phyloP scores from a whole-genome alignment of 2,329 filamentous ascomycete genomes.

The Fusarium phyllophilum region DNA sequence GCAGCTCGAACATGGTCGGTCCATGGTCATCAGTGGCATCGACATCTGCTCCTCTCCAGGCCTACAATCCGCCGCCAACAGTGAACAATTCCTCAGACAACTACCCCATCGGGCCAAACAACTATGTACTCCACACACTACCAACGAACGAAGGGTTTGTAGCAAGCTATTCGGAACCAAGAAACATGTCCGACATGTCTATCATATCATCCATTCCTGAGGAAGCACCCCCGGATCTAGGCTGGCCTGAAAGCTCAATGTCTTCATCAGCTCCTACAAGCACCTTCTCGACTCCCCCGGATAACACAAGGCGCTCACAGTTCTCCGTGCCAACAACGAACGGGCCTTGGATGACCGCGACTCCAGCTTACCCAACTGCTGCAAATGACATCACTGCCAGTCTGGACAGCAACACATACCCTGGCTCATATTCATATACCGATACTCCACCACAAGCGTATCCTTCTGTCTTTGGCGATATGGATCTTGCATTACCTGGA shows the following conservation, averaged over 20 bases:
- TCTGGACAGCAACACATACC: slow-evolving; percentile 36
- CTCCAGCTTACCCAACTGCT: slow-evolving; percentile 42
- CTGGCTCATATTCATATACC: slow-evolving; percentile 45
- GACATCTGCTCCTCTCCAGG: slow-evolving; percentile 13
- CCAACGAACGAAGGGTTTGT: slow-evolving; percentile 25
- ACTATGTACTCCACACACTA: slow-evolving; percentile 40
- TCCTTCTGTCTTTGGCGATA: slow-evolving; percentile 47
- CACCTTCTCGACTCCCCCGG: slow-evolving; percentile 59
- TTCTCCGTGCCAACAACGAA: slow-evolving; percentile 43
- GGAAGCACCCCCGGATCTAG: slow-evolving; percentile 24
- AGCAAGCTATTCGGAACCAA: slow-evolving; percentile 36
- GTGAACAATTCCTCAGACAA: slow-evolving; percentile 31
- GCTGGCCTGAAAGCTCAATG: slow-evolving; percentile 54
- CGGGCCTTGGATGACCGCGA: slow-evolving; percentile 47
- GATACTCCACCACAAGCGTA: slow-evolving; percentile 48
- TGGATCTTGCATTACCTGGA: slow-evolving; percentile 47
- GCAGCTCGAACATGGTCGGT: slow-evolving; percentile 19
- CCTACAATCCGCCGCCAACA: slow-evolving; percentile 21
- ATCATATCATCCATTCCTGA: slow-evolving; percentile 41
- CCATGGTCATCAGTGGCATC: slow-evolving; percentile 39
- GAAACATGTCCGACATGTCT: slow-evolving; percentile 36
- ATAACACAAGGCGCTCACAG: slow-evolving; percentile 46
- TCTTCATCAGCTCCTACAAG: slow-evolving; percentile 59
- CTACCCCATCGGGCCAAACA: slow-evolving; percentile 30
- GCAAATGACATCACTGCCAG: slow-evolving; percentile 31